Evolutionary conservation across 2,329 filamentous ascomycete species (phyloP), one percentile per base, ranked within the genome.

Genomic region (Phialophora macrospora): DNA sequence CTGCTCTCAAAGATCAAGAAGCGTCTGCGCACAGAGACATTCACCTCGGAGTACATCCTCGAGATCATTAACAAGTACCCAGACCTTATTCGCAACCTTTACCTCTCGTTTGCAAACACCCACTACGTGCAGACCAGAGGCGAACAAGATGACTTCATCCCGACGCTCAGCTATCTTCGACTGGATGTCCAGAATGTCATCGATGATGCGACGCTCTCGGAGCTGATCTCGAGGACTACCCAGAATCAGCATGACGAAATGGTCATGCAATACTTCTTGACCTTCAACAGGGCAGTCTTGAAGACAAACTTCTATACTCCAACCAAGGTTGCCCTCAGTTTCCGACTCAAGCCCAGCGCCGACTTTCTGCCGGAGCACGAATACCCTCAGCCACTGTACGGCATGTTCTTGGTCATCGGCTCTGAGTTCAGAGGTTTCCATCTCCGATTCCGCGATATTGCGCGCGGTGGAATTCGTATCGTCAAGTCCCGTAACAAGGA

Each of bases 281-380:
- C 95, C 68, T 99, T 99, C 87, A 99, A 99, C 83, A 88, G 87
- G 64, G 88, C 91, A 55, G 89, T 98, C 54, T 84, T 98, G 72
- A 99, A 98, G 87, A 99, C 95, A 73, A 99, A 99, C 83, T 90
- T 90, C 79, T 97, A 96, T 84, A 99, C 95, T 0, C 95, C 95
- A 0, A 99, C 95, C 70, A 99, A 99, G 85, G 94, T 99, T 46
- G 95, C 95, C 9, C 85, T 99, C 72, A 97, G 93, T 82, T 99
- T 99, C 87, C 91, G 95, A 62, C 82, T 99, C 68, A 90, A 97
- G 75, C 92, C 93, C 6, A 85, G 82, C 48, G 76, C 79, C 2
- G 75, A 79, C 67, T 99, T 99, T 85, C 83, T 99, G 44, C 95
- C 95, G 4, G 85, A 90, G 67, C 88, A 93, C 60, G 95, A 99